Evolutionary conservation across 352 stramenopile species (phyloP).

Genomic region (Pythium oligandrum): DNA sequence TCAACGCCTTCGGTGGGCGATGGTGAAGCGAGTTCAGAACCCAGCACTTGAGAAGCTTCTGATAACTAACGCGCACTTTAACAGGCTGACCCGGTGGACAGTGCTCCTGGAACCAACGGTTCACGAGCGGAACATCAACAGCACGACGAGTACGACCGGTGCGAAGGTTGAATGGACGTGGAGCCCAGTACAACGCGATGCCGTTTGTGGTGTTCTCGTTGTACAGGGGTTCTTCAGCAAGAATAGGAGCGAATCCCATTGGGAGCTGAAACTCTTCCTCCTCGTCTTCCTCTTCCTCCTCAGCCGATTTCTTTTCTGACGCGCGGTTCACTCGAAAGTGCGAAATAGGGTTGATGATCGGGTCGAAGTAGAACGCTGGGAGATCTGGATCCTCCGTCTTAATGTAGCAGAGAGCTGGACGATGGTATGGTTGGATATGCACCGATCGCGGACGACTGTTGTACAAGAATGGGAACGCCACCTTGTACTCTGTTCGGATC

Average conservation of each 20-base stretch:
- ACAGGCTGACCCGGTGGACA: slow-evolving; percentile 97
- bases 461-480: slow-evolving; percentile 99
- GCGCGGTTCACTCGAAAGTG: slow-evolving; percentile 84
- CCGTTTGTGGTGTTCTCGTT: slow-evolving; percentile 94
- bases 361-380: slow-evolving; percentile 96
- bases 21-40: slow-evolving; percentile 98
- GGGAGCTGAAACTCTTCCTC: slow-evolving; percentile 89
- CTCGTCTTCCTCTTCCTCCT: slow-evolving; percentile 55
- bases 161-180: slow-evolving; percentile 96
- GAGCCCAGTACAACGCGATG: slow-evolving; percentile 98
- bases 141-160: slow-evolving; percentile 93
- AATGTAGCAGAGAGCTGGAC: slow-evolving; percentile 96
- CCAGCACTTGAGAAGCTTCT: slow-evolving; percentile 99
- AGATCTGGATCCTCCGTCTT: slow-evolving; percentile 94
- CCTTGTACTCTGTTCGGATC: slow-evolving; percentile 99
- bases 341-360: slow-evolving; percentile 97
- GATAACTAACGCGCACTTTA: slow-evolving; percentile 99
- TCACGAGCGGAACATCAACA: slow-evolving; percentile 98
- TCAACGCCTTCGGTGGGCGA: slow-evolving; percentile 90
- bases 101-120: slow-evolving; percentile 99
- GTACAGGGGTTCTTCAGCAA: slow-evolving; percentile 93
- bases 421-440: slow-evolving; percentile 94
- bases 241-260: slow-evolving; percentile 85
- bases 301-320: slow-evolving; percentile 38
- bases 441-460: slow-evolving; percentile 97